Conservation (phyloP, 2,329 filamentous ascomycete species). For the Sclerotinia spermophila region DNA sequence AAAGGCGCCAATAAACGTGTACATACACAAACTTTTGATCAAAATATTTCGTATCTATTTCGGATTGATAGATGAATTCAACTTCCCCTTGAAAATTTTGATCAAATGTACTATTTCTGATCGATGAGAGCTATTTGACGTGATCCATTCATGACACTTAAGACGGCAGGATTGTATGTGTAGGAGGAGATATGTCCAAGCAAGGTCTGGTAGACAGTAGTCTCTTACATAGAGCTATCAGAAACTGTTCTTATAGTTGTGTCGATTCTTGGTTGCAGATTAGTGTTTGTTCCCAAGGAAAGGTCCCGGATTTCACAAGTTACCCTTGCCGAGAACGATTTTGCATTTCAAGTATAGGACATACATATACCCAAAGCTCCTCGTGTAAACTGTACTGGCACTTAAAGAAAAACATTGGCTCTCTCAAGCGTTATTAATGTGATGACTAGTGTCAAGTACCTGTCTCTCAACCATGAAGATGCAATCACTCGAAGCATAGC, state of each 20-base stretch:
- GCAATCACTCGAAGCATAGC: background rate
- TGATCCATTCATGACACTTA: background rate
- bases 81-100: no score
- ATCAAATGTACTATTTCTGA: background rate
- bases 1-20: background rate
- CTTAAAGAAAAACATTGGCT: background rate
- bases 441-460: background rate
- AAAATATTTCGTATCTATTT: background rate
- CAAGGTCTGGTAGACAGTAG: background rate
- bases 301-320: background rate
- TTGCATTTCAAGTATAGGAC: background rate
- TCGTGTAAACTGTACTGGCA: background rate
- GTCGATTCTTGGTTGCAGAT: background rate
- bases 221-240: no score
- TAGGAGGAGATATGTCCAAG: background rate
- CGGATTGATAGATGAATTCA: accelerated
- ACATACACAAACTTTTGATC: background rate
- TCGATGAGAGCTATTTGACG: background rate
- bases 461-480: background rate
- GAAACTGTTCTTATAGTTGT: background rate
- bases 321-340: background rate
- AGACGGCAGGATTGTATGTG: background rate
- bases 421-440: no score
- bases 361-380: background rate
- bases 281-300: background rate